Conservation (phyloP, 345 rosid species). For the Luvunga scandens region DNA sequence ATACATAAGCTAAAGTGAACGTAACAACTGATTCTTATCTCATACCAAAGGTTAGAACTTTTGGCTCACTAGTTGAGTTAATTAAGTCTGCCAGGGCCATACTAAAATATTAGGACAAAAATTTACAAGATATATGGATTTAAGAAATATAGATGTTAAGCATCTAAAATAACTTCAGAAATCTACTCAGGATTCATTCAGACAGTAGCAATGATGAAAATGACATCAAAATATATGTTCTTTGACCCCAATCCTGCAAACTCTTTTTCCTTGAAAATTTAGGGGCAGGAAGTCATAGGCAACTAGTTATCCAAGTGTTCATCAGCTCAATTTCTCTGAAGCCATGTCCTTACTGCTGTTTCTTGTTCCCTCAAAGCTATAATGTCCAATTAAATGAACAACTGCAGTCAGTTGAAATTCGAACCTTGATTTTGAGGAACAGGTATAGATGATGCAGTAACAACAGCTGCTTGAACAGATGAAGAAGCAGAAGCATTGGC, state of each 20-base stretch:
- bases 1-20: conserved; percentile 7
- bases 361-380: neutral
- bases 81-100: neutral
- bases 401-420: conserved; percentile 8
- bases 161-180: neutral
- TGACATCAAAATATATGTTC: neutral
- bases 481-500: conserved; percentile 74
- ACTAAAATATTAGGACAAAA: neutral
- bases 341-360: neutral
- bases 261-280: neutral
- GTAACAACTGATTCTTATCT: neutral
- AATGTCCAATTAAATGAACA: neutral
- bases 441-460: conserved; percentile 74
- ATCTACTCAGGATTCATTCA: neutral
- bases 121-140: neutral
- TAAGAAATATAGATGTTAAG: neutral
- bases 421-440: conserved; percentile 77
- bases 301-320: neutral
- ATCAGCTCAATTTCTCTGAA: neutral
- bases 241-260: neutral
- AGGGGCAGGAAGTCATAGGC: neutral
- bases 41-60: neutral
- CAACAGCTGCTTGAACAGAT: conserved; percentile 83
- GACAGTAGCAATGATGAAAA: neutral
- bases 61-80: neutral